These are phyloP conservation scores for Fusarium beomiforme DNA, from an alignment of 2,329 filamentous ascomycete species.

Conservation along the genomic window DNA sequence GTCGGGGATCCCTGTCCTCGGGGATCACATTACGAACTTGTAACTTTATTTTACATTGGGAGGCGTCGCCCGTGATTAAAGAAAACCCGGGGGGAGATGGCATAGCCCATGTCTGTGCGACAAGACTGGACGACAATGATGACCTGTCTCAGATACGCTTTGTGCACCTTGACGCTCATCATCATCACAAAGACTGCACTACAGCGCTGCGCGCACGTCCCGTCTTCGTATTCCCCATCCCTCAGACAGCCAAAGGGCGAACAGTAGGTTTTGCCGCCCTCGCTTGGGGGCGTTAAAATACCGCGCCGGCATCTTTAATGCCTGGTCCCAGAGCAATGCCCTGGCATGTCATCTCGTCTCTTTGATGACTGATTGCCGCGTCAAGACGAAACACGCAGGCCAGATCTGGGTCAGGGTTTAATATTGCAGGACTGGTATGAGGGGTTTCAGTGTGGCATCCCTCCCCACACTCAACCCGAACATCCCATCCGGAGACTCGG, in stretches of 20 bases:
- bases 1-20: conserved; percentile 11
- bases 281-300: conserved; percentile 12
- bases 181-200: neutral
- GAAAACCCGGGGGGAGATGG: conserved; percentile 11
- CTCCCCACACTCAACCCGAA: conserved; percentile 20
- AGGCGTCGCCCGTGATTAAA: conserved; percentile 12
- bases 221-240: neutral
- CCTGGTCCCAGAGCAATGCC: neutral
- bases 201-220: neutral
- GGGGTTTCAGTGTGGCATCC: conserved; percentile 34
- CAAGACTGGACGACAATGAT: conserved; percentile 2
- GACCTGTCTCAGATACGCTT: conserved; percentile 1
- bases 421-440: conserved; percentile 25
- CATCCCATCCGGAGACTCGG: conserved; percentile 14
- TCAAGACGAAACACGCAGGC: conserved; percentile 19
- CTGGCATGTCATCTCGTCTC: conserved; percentile 34
- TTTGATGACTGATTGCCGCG: conserved; percentile 10
- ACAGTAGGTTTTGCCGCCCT: neutral
- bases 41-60: conserved; percentile 32
- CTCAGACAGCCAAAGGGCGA: neutral
- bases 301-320: neutral
- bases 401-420: conserved; percentile 13
- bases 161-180: conserved; percentile 1
- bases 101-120: conserved; percentile 12
- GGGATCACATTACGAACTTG: conserved; percentile 22